Percentiles rank a stretch among this genome's conserved stretches.
Evolutionary conservation across 2,329 filamentous ascomycete genomes (phyloP).

Genomic region (Aspergillus thermomutatus): DNA sequence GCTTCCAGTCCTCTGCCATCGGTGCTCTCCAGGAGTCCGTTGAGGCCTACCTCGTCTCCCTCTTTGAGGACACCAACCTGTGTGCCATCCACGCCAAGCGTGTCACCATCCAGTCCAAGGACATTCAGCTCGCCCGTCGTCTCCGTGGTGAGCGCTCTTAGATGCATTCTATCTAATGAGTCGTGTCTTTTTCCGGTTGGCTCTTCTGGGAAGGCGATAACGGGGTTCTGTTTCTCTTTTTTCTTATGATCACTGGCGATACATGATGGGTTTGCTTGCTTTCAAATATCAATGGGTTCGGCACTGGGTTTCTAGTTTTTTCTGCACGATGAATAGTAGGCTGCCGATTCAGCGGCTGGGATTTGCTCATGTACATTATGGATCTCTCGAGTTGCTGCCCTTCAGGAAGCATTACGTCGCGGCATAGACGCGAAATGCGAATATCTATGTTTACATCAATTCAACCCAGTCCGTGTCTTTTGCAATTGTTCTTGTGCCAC

Average conservation of each 20-base stretch:
- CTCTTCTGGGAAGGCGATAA: constrained; percentile 40
- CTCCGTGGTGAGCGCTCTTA: constrained; percentile 92
- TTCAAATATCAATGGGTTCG: constrained; percentile 40
- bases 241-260: constrained; percentile 43
- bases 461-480: constrained; percentile 13
- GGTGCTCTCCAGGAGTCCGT: constrained; percentile 97
- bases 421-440: constrained; percentile 34
- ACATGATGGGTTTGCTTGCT: constrained; percentile 41
- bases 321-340: constrained; percentile 30
- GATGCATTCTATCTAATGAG: constrained; percentile 29
- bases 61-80: constrained; percentile 97
- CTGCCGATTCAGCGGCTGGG: constrained; percentile 25
- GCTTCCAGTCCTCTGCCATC: constrained; percentile 98
- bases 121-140: constrained; percentile 93
- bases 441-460: constrained; percentile 22
- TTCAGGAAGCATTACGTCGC: constrained; percentile 30
- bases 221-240: constrained; percentile 36
- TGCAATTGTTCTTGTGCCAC: neutral
- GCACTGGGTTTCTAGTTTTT: constrained; percentile 36
- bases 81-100: constrained; percentile 99
- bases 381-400: constrained; percentile 25
- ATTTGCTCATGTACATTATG: constrained; percentile 35
- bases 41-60: constrained; percentile 96
- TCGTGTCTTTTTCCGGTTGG: constrained; percentile 30
- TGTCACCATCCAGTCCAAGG: constrained; percentile 92